Evolutionary conservation across 176 grass and related monocot species (phyloP).

Genomic region (Cocos nucifera): DNA sequence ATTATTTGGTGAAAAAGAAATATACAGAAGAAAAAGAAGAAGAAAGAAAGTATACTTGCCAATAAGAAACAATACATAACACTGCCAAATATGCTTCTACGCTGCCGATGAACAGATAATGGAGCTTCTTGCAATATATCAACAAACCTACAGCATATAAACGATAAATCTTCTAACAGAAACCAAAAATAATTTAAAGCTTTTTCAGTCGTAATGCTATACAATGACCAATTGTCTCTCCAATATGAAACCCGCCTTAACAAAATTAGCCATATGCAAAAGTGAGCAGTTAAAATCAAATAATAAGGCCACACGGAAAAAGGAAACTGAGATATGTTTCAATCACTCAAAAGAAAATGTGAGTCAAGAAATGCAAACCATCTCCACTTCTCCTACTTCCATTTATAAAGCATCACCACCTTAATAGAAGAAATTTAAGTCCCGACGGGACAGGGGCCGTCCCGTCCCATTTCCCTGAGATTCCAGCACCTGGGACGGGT

Average conservation of each 20-base stretch:
- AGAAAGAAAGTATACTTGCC: constrained; percentile 46
- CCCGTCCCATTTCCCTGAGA: too few relatives aligned
- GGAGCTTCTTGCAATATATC: constrained; percentile 80
- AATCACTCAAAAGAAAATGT: too few relatives aligned
- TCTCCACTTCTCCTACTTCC: too few relatives aligned
- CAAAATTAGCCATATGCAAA: background rate
- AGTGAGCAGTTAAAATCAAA: background rate
- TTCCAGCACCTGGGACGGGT: too few relatives aligned
- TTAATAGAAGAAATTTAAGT: too few relatives aligned
- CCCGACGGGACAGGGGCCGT: too few relatives aligned
- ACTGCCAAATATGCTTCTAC: constrained; percentile 70
- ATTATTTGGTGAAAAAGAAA: too few relatives aligned
- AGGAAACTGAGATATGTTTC: too few relatives aligned
- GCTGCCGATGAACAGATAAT: constrained; percentile 68
- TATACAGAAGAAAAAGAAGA: background rate
- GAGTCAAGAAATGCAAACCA: too few relatives aligned
- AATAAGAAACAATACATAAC: constrained; percentile 81
- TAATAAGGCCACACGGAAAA: too few relatives aligned
- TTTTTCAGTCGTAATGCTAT: background rate
- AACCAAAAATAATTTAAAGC: constrained; percentile 1
- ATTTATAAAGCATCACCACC: too few relatives aligned
- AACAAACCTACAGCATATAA: constrained; percentile 55
- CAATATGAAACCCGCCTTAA: background rate
- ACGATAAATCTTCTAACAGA: constrained; percentile 3
- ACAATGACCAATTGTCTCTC: background rate